Conservation (phyloP, 2,329 filamentous ascomycete genomes). For the Colletotrichum liriopes region DNA sequence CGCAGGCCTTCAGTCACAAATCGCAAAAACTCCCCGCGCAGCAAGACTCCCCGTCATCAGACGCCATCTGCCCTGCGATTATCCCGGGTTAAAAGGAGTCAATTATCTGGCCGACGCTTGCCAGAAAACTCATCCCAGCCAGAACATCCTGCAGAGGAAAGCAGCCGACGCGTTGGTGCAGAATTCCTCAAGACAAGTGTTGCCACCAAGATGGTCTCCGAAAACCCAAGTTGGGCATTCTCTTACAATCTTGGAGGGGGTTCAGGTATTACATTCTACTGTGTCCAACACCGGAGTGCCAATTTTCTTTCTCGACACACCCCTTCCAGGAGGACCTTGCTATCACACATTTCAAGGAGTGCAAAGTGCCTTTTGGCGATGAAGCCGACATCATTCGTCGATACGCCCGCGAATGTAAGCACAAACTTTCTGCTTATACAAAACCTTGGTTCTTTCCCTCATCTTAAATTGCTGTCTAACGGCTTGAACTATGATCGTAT, state of each 20-base stretch:
- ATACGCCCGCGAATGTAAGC: background rate
- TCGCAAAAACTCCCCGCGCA: background rate
- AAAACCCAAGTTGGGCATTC: background rate
- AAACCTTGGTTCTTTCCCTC: no score
- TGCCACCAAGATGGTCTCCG: background rate
- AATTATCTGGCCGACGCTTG: no score
- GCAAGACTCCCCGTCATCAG: background rate
- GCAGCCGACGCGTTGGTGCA: no score
- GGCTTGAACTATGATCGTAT: no score
- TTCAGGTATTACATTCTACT: background rate
- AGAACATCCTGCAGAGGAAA: background rate
- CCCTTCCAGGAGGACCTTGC: background rate
- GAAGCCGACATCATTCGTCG: slow-evolving; percentile 1
- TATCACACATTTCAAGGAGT: background rate
- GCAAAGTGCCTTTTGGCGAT: background rate
- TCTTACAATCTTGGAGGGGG: background rate
- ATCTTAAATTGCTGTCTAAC: no score
- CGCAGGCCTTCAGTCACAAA: background rate
- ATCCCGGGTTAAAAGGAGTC: background rate
- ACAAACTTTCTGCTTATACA: no score
- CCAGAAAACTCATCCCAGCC: fast-evolving
- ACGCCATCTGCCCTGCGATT: background rate
- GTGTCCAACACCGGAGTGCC: background rate
- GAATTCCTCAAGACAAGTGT: background rate
- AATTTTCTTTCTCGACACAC: background rate